Conservation (phyloP, 192 early-diverging fungal species). For the Phlyctochytrium planicorne region DNA sequence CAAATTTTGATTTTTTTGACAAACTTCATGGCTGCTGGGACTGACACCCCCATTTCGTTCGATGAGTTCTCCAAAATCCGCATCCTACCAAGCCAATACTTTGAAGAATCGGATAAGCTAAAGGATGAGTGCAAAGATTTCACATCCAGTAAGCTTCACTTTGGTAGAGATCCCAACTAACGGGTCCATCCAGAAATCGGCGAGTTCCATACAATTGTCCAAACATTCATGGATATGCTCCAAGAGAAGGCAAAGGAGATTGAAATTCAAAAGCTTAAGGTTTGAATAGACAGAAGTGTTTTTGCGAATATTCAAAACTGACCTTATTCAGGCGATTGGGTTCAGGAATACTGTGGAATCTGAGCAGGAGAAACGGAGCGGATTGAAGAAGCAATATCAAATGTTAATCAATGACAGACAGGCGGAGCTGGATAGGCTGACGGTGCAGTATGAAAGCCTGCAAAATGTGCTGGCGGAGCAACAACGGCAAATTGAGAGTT, state of each 20-base stretch:
- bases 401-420: constrained; percentile 39
- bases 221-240: constrained; percentile 41
- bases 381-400: constrained; percentile 8
- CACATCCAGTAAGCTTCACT: constrained; percentile 34
- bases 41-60: constrained; percentile 34
- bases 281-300: neutral
- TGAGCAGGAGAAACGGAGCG: constrained; percentile 34
- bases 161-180: constrained; percentile 13
- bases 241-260: constrained; percentile 50
- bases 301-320: neutral
- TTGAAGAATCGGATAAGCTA: constrained; percentile 50
- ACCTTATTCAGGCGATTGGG: constrained; percentile 43
- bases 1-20: neutral
- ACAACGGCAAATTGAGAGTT: constrained; percentile 34
- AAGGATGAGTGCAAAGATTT: constrained; percentile 58
- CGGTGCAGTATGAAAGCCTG: constrained; percentile 40
- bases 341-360: constrained; percentile 45
- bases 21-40: constrained; percentile 2
- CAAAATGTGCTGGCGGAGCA: constrained; percentile 40
- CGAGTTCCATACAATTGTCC: constrained; percentile 45
- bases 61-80: constrained; percentile 61
- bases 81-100: constrained; percentile 48
- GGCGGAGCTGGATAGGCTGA: constrained; percentile 43
- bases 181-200: constrained; percentile 33
- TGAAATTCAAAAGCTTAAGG: constrained; percentile 53